Conservation (phyloP, 495 filamentous ascomycete species). For the Aspergillus conjunctus region DNA sequence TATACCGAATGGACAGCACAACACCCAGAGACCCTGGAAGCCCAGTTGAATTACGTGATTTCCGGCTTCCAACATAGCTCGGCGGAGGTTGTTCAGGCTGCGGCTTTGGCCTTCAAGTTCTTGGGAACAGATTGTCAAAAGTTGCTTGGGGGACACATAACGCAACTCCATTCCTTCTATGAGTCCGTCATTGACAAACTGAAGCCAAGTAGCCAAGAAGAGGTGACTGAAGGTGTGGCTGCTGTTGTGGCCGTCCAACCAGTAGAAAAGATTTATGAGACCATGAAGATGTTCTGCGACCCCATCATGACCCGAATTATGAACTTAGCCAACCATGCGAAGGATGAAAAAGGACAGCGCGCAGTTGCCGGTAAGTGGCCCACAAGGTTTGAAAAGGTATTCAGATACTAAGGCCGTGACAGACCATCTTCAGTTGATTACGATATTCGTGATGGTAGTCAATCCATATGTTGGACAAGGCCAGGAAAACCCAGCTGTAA, state of each 20-base stretch:
- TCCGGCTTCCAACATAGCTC: conserved; percentile 83
- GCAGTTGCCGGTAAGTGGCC: conserved; percentile 72
- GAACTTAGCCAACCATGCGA: conserved; percentile 80
- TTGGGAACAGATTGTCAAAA: conserved; percentile 92
- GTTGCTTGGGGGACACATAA: conserved; percentile 75
- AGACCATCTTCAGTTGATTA: conserved; percentile 91
- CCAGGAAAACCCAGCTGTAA: conserved; percentile 85
- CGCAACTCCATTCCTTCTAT: conserved; percentile 88
- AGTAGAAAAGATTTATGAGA: conserved; percentile 71
- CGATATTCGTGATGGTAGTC: conserved; percentile 81
- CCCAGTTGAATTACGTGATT: conserved; percentile 93
- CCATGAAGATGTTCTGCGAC: conserved; percentile 90
- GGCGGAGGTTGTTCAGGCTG: conserved; percentile 84
- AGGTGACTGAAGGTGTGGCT: conserved; percentile 93
- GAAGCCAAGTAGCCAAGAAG: conserved; percentile 83
- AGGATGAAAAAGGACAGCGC: conserved; percentile 75
- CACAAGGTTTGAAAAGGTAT: background rate
- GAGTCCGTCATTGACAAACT: conserved; percentile 82
- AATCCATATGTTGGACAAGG: conserved; percentile 72
- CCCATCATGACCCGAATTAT: conserved; percentile 86
- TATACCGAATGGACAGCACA: conserved; percentile 98
- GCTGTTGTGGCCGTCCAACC: conserved; percentile 87
- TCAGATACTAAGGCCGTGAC: conserved; percentile 28
- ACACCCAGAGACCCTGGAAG: conserved; percentile 86
- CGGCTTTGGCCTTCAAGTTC: conserved; percentile 94